Conservation (phyloP, 495 filamentous ascomycete species). For the Parathielavia hyrcaniae region DNA sequence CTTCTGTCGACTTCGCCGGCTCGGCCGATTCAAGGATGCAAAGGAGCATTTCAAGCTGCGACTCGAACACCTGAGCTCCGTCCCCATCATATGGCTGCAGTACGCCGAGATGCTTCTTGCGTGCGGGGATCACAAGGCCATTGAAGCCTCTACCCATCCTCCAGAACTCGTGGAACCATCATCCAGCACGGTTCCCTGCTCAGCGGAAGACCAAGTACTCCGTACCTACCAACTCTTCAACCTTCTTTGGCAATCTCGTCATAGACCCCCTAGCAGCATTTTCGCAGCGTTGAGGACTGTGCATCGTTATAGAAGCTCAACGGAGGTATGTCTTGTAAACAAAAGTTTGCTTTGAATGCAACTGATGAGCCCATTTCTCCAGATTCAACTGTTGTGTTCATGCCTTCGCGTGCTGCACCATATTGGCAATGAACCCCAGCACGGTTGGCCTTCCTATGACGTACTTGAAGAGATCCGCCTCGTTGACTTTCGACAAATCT, state of each 20-base stretch:
- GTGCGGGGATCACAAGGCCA: slow-evolving; percentile 17
- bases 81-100: slow-evolving; percentile 19
- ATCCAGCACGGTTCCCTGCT: not conserved
- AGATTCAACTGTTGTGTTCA: slow-evolving; percentile 14
- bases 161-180: not conserved
- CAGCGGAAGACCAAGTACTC: too few species aligned
- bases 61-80: slow-evolving; percentile 8
- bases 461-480: too few species aligned
- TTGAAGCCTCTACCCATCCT: not conserved
- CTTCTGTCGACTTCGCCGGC: slow-evolving; percentile 22
- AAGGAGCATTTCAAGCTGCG: slow-evolving; percentile 13
- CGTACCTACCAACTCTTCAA: too few species aligned
- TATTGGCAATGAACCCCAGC: too few species aligned
- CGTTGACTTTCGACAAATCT: slow-evolving; percentile 15
- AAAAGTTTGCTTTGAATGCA: not conserved
- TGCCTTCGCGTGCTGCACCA: slow-evolving; percentile 11
- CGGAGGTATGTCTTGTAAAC: slow-evolving; percentile 14
- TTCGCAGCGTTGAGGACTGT: not conserved
- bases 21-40: slow-evolving; percentile 23
- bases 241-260: too few species aligned
- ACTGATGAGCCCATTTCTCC: not conserved
- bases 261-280: not conserved
- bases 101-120: slow-evolving; percentile 23
- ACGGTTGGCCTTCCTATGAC: too few species aligned
- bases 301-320: slow-evolving; percentile 9